Conservation (phyloP, 495 filamentous ascomycete genomes). For the Penicillium odoratum region DNA sequence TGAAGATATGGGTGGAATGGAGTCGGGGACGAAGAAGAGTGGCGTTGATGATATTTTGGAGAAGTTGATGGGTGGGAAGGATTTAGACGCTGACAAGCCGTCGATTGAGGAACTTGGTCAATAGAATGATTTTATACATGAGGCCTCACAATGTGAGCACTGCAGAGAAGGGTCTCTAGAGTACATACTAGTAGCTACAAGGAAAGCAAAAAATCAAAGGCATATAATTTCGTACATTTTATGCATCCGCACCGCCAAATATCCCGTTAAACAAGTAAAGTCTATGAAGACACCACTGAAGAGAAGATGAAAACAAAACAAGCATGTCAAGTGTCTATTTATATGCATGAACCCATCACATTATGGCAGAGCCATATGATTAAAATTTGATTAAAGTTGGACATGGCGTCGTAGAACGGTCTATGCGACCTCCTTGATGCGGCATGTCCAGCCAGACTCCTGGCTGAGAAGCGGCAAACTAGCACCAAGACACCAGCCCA, state of each 20-base stretch:
- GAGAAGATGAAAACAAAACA: constrained; percentile 7
- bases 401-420: constrained; percentile 19
- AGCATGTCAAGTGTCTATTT: constrained; percentile 29
- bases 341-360: constrained; percentile 37
- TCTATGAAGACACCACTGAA: constrained; percentile 1
- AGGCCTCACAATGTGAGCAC: not conserved
- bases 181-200: not conserved
- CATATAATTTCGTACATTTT: constrained; percentile 13
- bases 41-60: constrained; percentile 38
- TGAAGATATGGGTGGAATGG: constrained; percentile 9
- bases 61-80: constrained; percentile 41
- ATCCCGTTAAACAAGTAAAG: constrained; percentile 10
- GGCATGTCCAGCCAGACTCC: constrained; percentile 75
- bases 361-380: constrained; percentile 25
- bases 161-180: too few relatives aligned
- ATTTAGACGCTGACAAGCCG: constrained; percentile 34
- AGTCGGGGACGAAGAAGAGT: constrained; percentile 10
- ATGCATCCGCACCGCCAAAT: constrained; percentile 8
- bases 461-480: constrained; percentile 76
- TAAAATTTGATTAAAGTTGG: constrained; percentile 29
- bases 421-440: constrained; percentile 61
- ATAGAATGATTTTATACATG: constrained; percentile 8
- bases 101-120: constrained; percentile 43
- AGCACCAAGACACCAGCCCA: constrained; percentile 96
- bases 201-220: not conserved